Base-by-base conservation (phyloP, 805 yeast species). In the Starmerella cellae region DNA sequence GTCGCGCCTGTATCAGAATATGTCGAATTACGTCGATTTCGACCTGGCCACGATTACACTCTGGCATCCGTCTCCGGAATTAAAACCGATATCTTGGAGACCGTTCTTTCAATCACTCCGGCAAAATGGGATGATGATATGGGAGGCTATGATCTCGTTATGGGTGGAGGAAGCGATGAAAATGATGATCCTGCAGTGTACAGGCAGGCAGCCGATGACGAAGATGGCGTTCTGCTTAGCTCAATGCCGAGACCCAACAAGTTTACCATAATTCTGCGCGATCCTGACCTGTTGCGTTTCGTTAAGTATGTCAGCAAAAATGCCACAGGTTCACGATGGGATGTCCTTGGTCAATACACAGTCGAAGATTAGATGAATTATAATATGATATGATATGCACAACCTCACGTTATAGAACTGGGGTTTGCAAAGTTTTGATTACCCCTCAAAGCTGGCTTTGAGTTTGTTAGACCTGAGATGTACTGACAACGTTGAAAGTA, bases 291-390 rank as follows among this genome's bases (percentile, higher is more conserved):
- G n/a, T 65, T 93, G 62, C 81, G 87, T 60, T 91, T 91, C 61
- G 77, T 91, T 53, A 91, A 91, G 59, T 91, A 91, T 54, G 88
- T 88, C 17, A 82, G 95, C 55, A 74, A 74, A 60, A 74, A 74
- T 48, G 95, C 97, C 5, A 76, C 77, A 46, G 94, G 96, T 1
- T 77, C 91, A 32, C 70, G 98, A 57, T 91, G 95, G 95, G 99
- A 91, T 57, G 66, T 91, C 32, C 68, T 69, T 27, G 75, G 79
- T 43, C 80, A 79, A 54, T 88, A 94, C 91, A 77, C 74, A 51
- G 79, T 82, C 23, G 71, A 67, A 47, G 66, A 65, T 22, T 66
- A 56, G 4, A 75, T 61, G 5, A n/a, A n/a, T n/a, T n/a, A 68
- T 63, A 13, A 27, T 27, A 27, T 27, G 13, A 27, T 27, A 27